Evolutionary conservation across 208 protist species (phyloP), one percentile per base, ranked within the genome.

Genomic region (Endotrypanum monterogeii): DNA sequence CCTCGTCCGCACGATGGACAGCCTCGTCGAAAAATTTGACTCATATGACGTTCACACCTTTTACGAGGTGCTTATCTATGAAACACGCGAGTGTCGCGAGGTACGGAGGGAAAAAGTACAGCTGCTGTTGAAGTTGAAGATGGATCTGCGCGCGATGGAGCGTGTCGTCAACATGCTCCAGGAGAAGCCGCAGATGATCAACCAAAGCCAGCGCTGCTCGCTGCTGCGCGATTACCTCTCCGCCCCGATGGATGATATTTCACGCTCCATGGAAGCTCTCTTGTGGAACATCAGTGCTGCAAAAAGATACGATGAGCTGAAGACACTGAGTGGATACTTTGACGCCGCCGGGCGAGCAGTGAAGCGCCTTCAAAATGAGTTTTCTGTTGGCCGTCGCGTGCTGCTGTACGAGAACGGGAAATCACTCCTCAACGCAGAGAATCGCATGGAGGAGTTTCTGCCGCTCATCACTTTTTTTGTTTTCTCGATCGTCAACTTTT

Each of bases 381-480:
- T 94, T 74, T 72, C 77, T 63, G 73, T 83, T 14, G 87, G 84
- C 48, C 77, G 86, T 20, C 77, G 82, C n/a, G 78, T 85, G 23
- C 78, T 89, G 58, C 84, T 94, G 70, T 92, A 92, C 83, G 86
- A 91, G 65, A 68, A 83, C 41, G 69, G 78, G 25, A 52, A 74
- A 7, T 58, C 69, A 7, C 70, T 37, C 23, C 48, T 55, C 16
- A 35, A 62, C 54, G 67, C 67, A 32, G 69, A 72, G 28, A 81
- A 84, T 2, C 80, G 83, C 30, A 89, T 92, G 88, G 86, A 91
- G 69, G 87, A 95, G 83, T 92, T 89, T 67, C 80, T 95, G 32
- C 88, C 90, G 16, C 81, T 92, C 68, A 91, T 95, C 82, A 91
- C 90, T 30, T 95, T 91, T 67, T 95, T 93, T 73, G 84, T 95